Base-by-base conservation (phyloP, 2,329 filamentous ascomycete genomes). In the Orbilia oligospora region DNA sequence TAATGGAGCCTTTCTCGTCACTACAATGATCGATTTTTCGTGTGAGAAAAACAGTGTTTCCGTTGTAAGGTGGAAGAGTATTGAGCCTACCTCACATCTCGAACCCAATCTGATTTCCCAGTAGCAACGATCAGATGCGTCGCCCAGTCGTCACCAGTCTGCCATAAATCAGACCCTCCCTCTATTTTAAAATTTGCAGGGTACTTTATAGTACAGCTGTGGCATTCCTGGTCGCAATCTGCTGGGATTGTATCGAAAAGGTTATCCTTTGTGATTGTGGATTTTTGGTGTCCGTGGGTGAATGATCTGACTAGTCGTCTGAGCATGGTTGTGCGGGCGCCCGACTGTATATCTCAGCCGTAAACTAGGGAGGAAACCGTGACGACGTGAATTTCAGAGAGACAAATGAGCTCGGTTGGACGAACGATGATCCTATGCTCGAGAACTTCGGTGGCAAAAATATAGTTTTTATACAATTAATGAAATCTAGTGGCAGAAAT, bases 81-180 rank as follows among this genome's bases (percentile, higher is more conserved):
- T 36, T 10, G 20, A 41, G 24, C 44, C 63, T 70, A 33, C 71
- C 71, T 89, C 90, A 97, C 93, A 86, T 97, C 92, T 77, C 93
- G 86, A 83, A 95, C 92, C 96, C 96, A 99, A 85, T 99, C 96
- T 27, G 91, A 89, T 88, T 97, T 97, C 79, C 94, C 93, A n/a
- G 96, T 99, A 24, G 93, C 96, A 16, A 98, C 93, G 36, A 99
- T 86, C 79, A 97, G 84, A 85, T 99, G 96, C 20, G 94, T 96
- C 82, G 90, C 91, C 76, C 76, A 79, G 33, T 66, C 69, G 51
- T 72, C 64, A 27, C 69, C 56, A 9, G 64, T 71, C 55, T 79
- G 64, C 76, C 76, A 98, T 63, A 98, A 86, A 81, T 90, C 87
- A 83, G 97, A 93, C 5, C 88, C 86, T 84, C 91, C 89, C 75